Evolutionary conservation across 2,329 filamentous ascomycete species (phyloP).

Genomic region (Fusarium albosuccineum): DNA sequence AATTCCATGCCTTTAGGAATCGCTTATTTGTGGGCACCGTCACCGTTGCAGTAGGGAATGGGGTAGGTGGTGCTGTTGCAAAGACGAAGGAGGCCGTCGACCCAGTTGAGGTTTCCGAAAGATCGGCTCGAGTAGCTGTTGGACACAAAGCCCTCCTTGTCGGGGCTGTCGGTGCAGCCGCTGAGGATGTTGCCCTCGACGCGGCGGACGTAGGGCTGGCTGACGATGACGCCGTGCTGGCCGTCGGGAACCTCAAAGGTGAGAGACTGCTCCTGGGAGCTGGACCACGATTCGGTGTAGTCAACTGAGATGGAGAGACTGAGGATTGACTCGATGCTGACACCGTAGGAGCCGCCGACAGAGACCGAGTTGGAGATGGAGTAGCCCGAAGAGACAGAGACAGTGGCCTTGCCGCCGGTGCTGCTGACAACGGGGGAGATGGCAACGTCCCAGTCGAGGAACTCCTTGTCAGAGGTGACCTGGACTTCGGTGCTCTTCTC

Average conservation of each 20-base stretch:
- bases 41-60: slow-evolving; percentile 39
- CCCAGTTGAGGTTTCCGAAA: slow-evolving; percentile 39
- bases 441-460: slow-evolving; percentile 41
- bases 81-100: slow-evolving; percentile 42
- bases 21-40: slow-evolving; percentile 33
- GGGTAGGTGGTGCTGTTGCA: slow-evolving; percentile 40
- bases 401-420: slow-evolving; percentile 24
- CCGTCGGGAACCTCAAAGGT: slow-evolving; percentile 30
- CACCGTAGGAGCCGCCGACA: slow-evolving; percentile 11
- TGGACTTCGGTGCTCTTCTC: slow-evolving; percentile 40
- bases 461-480: slow-evolving; percentile 36
- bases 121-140: slow-evolving; percentile 35
- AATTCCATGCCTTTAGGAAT: too few relatives aligned
- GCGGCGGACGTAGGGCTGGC: slow-evolving; percentile 41
- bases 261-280: slow-evolving; percentile 29
- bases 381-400: slow-evolving; percentile 28
- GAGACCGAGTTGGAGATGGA: slow-evolving; percentile 33
- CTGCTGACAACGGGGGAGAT: slow-evolving; percentile 43
- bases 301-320: slow-evolving; percentile 22
- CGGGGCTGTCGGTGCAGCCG: slow-evolving; percentile 30
- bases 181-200: slow-evolving; percentile 30
- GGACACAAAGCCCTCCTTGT: slow-evolving; percentile 26
- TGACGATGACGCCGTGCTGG: slow-evolving; percentile 40
- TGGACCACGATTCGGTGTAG: slow-evolving; percentile 33
- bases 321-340: slow-evolving; percentile 22